These are phyloP conservation scores for Xylaria hypoxylon DNA, from an alignment of 2,329 filamentous ascomycete species.

Conservation along the genomic window DNA sequence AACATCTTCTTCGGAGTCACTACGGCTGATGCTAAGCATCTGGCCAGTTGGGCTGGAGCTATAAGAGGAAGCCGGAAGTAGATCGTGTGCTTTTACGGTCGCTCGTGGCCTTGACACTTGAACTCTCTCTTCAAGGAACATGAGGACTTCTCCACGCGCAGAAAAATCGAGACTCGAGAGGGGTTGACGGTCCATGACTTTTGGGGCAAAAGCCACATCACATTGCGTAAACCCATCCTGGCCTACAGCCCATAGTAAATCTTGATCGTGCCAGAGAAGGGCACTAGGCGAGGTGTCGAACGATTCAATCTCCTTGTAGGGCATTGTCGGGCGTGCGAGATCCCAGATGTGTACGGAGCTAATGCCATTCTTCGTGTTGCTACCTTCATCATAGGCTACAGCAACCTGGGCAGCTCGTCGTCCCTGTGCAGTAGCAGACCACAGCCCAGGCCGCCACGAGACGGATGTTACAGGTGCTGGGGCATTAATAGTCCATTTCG, in stretches of 20 bases:
- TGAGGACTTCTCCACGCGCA: slow-evolving; percentile 67
- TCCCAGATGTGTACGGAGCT: slow-evolving; percentile 75
- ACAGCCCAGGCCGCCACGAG: slow-evolving; percentile 72
- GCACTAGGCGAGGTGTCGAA: slow-evolving; percentile 69
- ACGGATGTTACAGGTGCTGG: slow-evolving; percentile 70
- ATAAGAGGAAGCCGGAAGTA: slow-evolving; percentile 56
- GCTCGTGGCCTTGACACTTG: slow-evolving; percentile 57
- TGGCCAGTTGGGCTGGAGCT: slow-evolving; percentile 62
- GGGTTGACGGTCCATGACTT: slow-evolving; percentile 71
- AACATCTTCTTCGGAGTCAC: slow-evolving; percentile 74
- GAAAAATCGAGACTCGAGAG: slow-evolving; percentile 72
- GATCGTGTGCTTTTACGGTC: slow-evolving; percentile 41
- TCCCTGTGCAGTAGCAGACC: slow-evolving; percentile 72
- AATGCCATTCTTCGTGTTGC: slow-evolving; percentile 65
- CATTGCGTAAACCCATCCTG: slow-evolving; percentile 74
- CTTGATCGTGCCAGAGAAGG: slow-evolving; percentile 72
- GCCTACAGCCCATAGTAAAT: slow-evolving; percentile 74
- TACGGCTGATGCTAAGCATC: slow-evolving; percentile 67
- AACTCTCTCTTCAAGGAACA: slow-evolving; percentile 71
- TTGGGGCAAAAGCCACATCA: slow-evolving; percentile 72
- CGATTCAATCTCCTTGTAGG: slow-evolving; percentile 73
- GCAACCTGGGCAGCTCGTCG: slow-evolving; percentile 71
- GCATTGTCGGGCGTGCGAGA: slow-evolving; percentile 73
- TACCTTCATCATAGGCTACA: slow-evolving; percentile 70
- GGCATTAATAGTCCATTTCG: slow-evolving; percentile 70